These are phyloP conservation scores for Aspergillus sp. DNA, from an alignment of 2,329 filamentous ascomycete genomes.

Conservation along the genomic window DNA sequence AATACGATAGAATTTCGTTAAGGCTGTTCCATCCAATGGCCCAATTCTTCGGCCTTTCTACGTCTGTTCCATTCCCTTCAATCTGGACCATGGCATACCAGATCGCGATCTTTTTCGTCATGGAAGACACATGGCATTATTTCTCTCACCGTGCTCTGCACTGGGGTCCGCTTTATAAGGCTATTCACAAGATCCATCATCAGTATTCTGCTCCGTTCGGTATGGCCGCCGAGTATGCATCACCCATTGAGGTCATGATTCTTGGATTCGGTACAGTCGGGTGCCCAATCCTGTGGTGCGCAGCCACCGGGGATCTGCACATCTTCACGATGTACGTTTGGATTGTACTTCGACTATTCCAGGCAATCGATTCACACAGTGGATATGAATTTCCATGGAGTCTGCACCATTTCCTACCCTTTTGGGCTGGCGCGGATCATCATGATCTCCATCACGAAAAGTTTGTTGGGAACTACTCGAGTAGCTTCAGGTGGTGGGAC, in stretches of 20 bases:
- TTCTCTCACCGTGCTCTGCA: slow-evolving; percentile 92
- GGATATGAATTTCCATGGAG: slow-evolving; percentile 99
- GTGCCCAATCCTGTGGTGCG: slow-evolving; percentile 78
- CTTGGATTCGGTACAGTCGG: slow-evolving; percentile 85
- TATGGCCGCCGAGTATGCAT: slow-evolving; percentile 94
- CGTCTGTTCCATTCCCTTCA: slow-evolving; percentile 84
- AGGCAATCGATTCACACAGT: slow-evolving; percentile 96
- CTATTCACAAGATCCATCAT: slow-evolving; percentile 98
- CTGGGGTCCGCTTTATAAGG: slow-evolving; percentile 92
- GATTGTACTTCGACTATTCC: slow-evolving; percentile 90
- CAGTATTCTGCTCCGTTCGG: slow-evolving; percentile 98
- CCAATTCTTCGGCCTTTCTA: slow-evolving; percentile 85
- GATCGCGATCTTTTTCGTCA: slow-evolving; percentile 88
- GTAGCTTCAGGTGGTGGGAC: slow-evolving; percentile 99
- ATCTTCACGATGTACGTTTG: slow-evolving; percentile 97
- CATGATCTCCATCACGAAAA: slow-evolving; percentile 98
- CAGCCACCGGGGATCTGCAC: slow-evolving; percentile 81
- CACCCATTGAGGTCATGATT: slow-evolving; percentile 94
- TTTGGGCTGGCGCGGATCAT: slow-evolving; percentile 97
- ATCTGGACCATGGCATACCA: slow-evolving; percentile 85
- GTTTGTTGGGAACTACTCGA: slow-evolving; percentile 97
- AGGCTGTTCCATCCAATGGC: slow-evolving; percentile 94
- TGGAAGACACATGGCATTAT: slow-evolving; percentile 99
- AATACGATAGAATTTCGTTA: background rate
- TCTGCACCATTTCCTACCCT: slow-evolving; percentile 89